A percentile compares a stretch with the other conserved stretches of the same genome.
These are phyloP conservation scores for Blastobotrys petasosporus DNA, from an alignment of 1,139 yeast genomes.

Conservation along the genomic window DNA sequence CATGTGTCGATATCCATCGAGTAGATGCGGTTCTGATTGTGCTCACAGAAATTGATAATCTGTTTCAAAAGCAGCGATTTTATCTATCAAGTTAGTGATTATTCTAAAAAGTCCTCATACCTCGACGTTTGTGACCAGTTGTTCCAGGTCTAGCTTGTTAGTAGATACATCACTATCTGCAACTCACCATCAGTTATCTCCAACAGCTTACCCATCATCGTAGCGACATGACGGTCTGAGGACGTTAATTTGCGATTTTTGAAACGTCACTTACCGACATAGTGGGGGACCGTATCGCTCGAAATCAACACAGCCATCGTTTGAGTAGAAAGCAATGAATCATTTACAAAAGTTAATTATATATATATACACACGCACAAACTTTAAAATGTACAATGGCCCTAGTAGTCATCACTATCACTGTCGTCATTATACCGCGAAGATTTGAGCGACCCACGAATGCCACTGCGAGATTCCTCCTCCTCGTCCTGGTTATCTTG, in stretches of 20 bases:
- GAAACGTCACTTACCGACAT: neutral
- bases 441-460: neutral
- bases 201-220: neutral
- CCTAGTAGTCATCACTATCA: constrained; percentile 6
- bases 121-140: too few species aligned
- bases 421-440: constrained; percentile 3
- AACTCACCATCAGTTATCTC: too few species aligned
- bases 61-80: too few species aligned
- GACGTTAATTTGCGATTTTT: too few species aligned
- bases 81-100: too few species aligned
- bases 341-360: neutral
- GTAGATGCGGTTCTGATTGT: too few species aligned
- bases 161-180: neutral
- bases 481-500: constrained; percentile 58
- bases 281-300: neutral
- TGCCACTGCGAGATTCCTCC: constrained; percentile 29
- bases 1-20: too few species aligned
- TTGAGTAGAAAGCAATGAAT: neutral
- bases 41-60: too few species aligned
- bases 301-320: neutral
- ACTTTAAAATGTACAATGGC: neutral
- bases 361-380: constrained; percentile 1
- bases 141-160: too few species aligned
- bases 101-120: too few species aligned
- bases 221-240: neutral